Percentiles rank a stretch among this genome's conserved stretches.
Evolutionary conservation across 345 rosid genomes (phyloP).

Genomic region (Aquilaria yunnanensis): DNA sequence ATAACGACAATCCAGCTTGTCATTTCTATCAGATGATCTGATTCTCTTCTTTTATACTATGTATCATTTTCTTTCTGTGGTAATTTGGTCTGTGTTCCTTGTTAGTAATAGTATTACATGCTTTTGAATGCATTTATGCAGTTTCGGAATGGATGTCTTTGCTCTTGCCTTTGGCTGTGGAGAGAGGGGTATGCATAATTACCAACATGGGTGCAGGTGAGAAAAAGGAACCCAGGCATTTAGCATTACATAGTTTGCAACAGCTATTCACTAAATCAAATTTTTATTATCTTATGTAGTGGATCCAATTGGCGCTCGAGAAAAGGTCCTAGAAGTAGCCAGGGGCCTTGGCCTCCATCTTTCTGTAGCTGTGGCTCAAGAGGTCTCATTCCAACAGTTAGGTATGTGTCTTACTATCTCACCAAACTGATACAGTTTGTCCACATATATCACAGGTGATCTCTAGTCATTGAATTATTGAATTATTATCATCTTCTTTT

Average conservation of each 20-base stretch:
- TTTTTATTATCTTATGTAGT: conserved; percentile 28
- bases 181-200: conserved; percentile 65
- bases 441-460: neutral
- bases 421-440: no score
- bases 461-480: neutral
- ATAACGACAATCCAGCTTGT: no score
- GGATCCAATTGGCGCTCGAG: conserved; percentile 77
- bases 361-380: conserved; percentile 75
- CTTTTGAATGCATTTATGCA: conserved; percentile 12
- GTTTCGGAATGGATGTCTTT: conserved; percentile 84
- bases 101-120: neutral
- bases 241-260: neutral
- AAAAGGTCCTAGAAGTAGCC: conserved; percentile 63
- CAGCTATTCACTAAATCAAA: neutral
- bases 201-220: conserved; percentile 97
- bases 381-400: conserved; percentile 32
- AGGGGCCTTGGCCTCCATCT: conserved; percentile 45
- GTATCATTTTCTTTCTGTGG: neutral
- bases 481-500: neutral
- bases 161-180: conserved; percentile 72
- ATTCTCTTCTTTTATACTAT: no score
- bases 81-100: neutral
- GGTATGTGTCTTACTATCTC: conserved; percentile 24
- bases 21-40: no score
- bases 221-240: conserved; percentile 3